Conservation (phyloP, 164 flowering plant species). For the Stephania yunnanensis region DNA sequence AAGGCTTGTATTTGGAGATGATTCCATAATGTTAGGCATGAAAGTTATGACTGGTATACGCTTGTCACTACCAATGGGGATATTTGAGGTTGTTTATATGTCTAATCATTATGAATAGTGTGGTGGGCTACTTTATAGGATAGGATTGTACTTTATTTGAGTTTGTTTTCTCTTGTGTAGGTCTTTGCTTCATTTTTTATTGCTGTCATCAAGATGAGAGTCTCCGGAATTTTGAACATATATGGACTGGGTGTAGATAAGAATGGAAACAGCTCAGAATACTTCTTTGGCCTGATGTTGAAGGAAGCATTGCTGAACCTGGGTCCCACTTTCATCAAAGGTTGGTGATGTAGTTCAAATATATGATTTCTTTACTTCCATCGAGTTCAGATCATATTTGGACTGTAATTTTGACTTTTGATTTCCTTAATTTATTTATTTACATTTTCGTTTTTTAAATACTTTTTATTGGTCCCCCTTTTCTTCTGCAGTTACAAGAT, state of each 20-base stretch:
- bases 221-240: constrained; percentile 31
- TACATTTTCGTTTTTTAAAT: constrained; percentile 7
- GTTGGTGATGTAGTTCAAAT: constrained; percentile 28
- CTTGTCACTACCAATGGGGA: not conserved
- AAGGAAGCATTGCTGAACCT: constrained; percentile 85
- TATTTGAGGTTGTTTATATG: not conserved
- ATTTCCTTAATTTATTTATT: constrained; percentile 1
- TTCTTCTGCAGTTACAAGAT: constrained; percentile 36
- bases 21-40: not conserved
- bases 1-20: not conserved
- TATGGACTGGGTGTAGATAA: constrained; percentile 21
- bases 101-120: constrained; percentile 1
- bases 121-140: not conserved
- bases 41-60: not conserved
- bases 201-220: constrained; percentile 62
- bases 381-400: not conserved
- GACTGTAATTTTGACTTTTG: not conserved
- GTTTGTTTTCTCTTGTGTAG: constrained; percentile 33
- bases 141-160: constrained; percentile 15
- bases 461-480: constrained; percentile 19
- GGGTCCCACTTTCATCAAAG: constrained; percentile 97
- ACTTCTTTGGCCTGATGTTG: constrained; percentile 62
- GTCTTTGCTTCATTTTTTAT: constrained; percentile 59
- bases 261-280: constrained; percentile 32
- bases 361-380: constrained; percentile 2